These are phyloP conservation scores for Daldinia eschscholtzii DNA, from an alignment of 2,329 filamentous ascomycete genomes.

Conservation along the genomic window DNA sequence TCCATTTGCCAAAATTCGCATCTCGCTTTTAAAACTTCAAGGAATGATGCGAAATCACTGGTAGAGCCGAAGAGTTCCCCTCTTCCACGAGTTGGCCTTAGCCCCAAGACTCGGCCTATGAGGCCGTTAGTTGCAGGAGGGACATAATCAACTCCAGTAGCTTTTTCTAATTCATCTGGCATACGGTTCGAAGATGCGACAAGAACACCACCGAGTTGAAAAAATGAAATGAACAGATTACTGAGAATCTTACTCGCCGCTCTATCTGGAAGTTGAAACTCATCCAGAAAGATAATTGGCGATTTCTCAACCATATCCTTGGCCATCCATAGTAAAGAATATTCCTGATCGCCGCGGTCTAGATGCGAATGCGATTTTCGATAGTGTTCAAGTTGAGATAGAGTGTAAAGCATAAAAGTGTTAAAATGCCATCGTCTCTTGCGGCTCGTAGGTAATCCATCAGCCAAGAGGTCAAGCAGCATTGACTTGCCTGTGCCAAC, in stretches of 20 bases:
- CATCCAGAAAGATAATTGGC: constrained; percentile 83
- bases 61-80: constrained; percentile 69
- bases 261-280: constrained; percentile 85
- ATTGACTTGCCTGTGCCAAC: constrained; percentile 88
- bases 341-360: constrained; percentile 60
- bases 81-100: constrained; percentile 53
- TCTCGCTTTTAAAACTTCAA: constrained; percentile 80
- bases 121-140: constrained; percentile 65
- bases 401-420: constrained; percentile 84
- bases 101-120: constrained; percentile 62
- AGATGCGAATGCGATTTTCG: constrained; percentile 57
- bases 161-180: constrained; percentile 84
- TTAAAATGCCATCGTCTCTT: constrained; percentile 87
- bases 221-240: constrained; percentile 82
- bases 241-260: constrained; percentile 83
- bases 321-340: constrained; percentile 80
- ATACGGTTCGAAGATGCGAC: constrained; percentile 86
- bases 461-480: constrained; percentile 85
- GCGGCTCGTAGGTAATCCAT: constrained; percentile 77
- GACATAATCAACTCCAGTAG: constrained; percentile 76
- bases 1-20: constrained; percentile 91
- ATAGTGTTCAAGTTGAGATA: constrained; percentile 77
- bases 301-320: constrained; percentile 80
- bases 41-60: constrained; percentile 80
- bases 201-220: constrained; percentile 83